Percentiles rank a stretch among this genome's conserved stretches.
phyloP scores from a whole-genome alignment of 129 eudicot genomes.

The Erigeron canadensis region DNA sequence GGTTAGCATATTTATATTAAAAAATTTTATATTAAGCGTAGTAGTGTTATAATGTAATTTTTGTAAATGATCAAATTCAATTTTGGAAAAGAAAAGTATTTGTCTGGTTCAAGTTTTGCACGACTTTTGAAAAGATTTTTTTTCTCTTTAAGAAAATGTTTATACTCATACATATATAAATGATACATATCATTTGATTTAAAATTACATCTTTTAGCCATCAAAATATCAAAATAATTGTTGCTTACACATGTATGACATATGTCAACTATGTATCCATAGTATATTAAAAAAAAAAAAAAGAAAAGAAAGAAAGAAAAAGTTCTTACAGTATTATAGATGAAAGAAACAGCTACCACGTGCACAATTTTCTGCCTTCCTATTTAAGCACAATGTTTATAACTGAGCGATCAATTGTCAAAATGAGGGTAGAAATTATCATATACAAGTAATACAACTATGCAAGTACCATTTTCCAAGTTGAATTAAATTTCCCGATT shows the following conservation, averaged over 20 bases:
- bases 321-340: too few relatives aligned
- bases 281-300: not conserved
- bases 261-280: not conserved
- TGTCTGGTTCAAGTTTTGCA: not conserved
- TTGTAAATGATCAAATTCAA: not conserved
- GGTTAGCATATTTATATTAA: not conserved
- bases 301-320: too few relatives aligned
- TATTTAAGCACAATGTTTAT: not conserved
- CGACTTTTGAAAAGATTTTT: not conserved
- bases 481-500: not conserved
- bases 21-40: not conserved
- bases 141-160: too few relatives aligned
- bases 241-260: not conserved
- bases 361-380: not conserved
- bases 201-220: not conserved
- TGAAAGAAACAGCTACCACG: not conserved
- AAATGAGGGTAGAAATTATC: not conserved
- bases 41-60: not conserved
- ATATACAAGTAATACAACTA: too few relatives aligned
- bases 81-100: not conserved
- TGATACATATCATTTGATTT: not conserved
- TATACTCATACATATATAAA: not conserved
- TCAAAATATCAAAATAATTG: not conserved
- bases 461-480: not conserved
- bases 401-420: not conserved